These are phyloP conservation scores for Chrysanthemum seticuspe DNA, from an alignment of 129 eudicot species.

Conservation along the genomic window DNA sequence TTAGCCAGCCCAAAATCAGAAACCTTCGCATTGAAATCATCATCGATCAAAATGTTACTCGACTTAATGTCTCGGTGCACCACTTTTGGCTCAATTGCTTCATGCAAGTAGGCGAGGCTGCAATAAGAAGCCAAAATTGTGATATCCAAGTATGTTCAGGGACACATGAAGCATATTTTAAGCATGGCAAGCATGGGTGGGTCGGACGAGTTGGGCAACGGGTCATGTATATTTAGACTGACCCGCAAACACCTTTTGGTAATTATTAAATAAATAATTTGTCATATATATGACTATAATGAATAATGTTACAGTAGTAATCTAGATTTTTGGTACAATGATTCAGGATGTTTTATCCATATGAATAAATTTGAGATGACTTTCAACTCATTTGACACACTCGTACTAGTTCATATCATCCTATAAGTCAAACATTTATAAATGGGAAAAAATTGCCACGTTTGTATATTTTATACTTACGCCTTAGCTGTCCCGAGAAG, in stretches of 20 bases:
- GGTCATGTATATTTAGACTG: neutral
- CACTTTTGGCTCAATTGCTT: conserved; percentile 90
- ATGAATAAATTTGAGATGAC: neutral
- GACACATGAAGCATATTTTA: neutral
- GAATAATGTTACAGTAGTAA: neutral
- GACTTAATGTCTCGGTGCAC: conserved; percentile 90
- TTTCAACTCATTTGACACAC: neutral
- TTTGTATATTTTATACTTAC: conserved; percentile 43
- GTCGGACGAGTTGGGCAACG: neutral
- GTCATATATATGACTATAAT: neutral
- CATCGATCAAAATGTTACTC: conserved; percentile 79
- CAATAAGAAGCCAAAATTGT: conserved; percentile 29
- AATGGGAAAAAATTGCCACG: no score
- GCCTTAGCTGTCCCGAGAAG: conserved; percentile 91
- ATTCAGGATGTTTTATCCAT: neutral
- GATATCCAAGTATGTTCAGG: conserved; percentile 13
- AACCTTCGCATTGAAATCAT: conserved; percentile 77
- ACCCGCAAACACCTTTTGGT: neutral
- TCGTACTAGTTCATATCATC: neutral
- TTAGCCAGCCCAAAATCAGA: conserved; percentile 90
- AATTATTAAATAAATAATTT: neutral
- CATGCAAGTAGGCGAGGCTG: conserved; percentile 88
- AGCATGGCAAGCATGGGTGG: neutral
- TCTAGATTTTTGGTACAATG: neutral
- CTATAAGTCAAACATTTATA: neutral